Base-by-base conservation (phyloP, 2,329 filamentous ascomycete species). In the Neocucurbitaria cava region DNA sequence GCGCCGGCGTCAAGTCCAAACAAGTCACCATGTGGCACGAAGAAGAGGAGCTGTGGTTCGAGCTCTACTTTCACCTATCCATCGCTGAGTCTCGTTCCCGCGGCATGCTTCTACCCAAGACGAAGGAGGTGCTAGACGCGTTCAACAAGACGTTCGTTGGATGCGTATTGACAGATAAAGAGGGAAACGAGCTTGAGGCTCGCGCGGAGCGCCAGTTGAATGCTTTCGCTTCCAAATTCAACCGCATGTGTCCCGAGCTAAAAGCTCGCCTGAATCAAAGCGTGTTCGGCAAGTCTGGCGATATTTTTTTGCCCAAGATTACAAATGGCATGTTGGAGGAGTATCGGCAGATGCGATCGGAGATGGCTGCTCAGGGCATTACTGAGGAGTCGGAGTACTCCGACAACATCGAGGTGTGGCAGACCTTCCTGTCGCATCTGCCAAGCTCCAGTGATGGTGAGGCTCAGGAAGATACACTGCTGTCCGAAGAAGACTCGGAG, bases 91-190 rank as follows among this genome's bases (percentile, higher is more conserved):
- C 55, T 1, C n/a, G 39, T 5, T 43, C 47, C 33, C 50, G 49
- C 3, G 58, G 56, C 10, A 39, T 65, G 30, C 23, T 56, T 26
- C 11, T 65, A 5, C 61, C 62, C 0, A 50, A 44, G 1, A 30
- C 35, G 0, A 52, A 21, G 13, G 18, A n/a, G 2, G 41, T 69
- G 1, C 28, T 58, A 0, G 53, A 52, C 0, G 55, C 44, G 3
- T 69, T 67, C 49, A 67, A 66, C 20, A n/a, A 30, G 7, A 59
- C 54, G 20, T 67, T 69, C 24, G 36, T 24, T 1, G 58, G 59
- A 1, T 47, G 28, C 5, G 36, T 54, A 3, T 23, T 64, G 0
- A 20, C 40, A 15, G 54, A 56, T 11, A 36, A 20, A 15, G 4
- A 49, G 33, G 59, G 54, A 2, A 9, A 41, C 3, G 30, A 49